These are phyloP conservation scores for Pascua sp. DNA, from an alignment of 1,284 basidiomycete species.

Conservation along the genomic window DNA sequence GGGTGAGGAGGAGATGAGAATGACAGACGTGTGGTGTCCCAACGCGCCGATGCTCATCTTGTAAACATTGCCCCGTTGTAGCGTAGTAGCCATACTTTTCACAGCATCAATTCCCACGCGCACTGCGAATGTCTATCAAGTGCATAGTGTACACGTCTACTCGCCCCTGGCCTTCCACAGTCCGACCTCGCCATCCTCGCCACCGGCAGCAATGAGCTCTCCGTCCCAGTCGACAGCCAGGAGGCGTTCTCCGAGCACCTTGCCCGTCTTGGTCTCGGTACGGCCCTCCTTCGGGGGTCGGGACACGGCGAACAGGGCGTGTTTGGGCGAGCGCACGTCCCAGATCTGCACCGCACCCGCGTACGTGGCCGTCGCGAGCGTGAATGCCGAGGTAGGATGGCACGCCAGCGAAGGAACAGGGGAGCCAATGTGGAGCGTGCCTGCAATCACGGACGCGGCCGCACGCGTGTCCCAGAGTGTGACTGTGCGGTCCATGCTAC, in stretches of 20 bases:
- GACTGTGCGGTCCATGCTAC: slow-evolving; percentile 54
- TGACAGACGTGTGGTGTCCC: slow-evolving; percentile 10
- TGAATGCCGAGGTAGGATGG: slow-evolving; percentile 60
- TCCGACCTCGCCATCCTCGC: slow-evolving; percentile 72
- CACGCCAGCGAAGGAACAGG: slow-evolving; percentile 69
- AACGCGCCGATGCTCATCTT: slow-evolving; percentile 9
- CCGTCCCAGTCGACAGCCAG: slow-evolving; percentile 72
- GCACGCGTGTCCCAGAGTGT: slow-evolving; percentile 54
- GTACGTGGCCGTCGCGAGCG: slow-evolving; percentile 75
- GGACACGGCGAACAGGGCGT: slow-evolving; percentile 55
- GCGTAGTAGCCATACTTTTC: too few relatives aligned
- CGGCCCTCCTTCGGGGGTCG: slow-evolving; percentile 28
- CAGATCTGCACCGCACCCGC: slow-evolving; percentile 78
- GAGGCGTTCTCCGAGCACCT: slow-evolving; percentile 55
- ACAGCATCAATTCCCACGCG: too few relatives aligned
- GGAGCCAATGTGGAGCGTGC: slow-evolving; percentile 58
- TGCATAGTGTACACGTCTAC: slow-evolving; percentile 13
- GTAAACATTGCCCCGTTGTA: slow-evolving; percentile 5
- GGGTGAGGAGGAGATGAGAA: slow-evolving; percentile 9
- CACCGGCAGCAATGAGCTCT: slow-evolving; percentile 70
- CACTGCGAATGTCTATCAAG: not conserved
- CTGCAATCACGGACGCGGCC: slow-evolving; percentile 51
- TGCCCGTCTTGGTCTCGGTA: slow-evolving; percentile 50
- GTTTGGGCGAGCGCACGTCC: slow-evolving; percentile 68
- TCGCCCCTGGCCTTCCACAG: slow-evolving; percentile 63